Conservation (phyloP, 805 yeast species). For the Lipomyces anomalus region DNA sequence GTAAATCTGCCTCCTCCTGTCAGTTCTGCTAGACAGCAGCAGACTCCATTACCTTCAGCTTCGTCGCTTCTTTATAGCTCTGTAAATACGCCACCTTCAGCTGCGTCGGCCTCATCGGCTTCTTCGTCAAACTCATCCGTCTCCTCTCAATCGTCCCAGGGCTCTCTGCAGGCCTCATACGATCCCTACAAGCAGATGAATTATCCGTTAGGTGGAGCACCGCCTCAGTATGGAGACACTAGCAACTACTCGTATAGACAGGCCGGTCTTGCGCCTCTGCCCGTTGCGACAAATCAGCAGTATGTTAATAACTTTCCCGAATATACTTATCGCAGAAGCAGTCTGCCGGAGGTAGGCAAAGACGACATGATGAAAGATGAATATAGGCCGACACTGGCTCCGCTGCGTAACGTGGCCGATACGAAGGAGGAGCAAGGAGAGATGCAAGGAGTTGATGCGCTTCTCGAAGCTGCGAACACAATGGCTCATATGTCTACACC, state of each 20-base stretch:
- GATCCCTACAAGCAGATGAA: background rate
- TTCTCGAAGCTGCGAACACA: conserved; percentile 16
- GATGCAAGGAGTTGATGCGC: conserved; percentile 14
- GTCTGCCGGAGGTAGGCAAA: background rate
- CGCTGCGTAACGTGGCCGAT: background rate
- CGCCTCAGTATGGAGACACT: background rate
- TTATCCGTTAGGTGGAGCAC: background rate
- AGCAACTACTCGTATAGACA: background rate
- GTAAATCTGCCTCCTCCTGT: conserved; percentile 7
- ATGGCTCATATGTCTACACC: conserved; percentile 7
- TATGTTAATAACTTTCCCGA: background rate
- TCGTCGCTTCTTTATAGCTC: background rate
- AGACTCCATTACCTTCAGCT: background rate
- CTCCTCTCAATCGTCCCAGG: conserved; percentile 3
- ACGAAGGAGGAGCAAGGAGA: background rate
- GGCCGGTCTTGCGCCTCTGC: background rate
- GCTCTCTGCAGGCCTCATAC: background rate
- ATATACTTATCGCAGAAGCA: background rate
- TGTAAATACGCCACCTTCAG: conserved; percentile 3
- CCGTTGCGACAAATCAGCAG: background rate
- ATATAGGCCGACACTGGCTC: background rate
- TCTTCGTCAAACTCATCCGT: conserved; percentile 4
- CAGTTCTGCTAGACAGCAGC: conserved; percentile 1
- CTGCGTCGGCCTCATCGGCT: conserved; percentile 3
- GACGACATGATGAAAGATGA: background rate